Evolutionary conservation across 2,329 filamentous ascomycete species (phyloP).

Genomic region (Microdochium nivale): DNA sequence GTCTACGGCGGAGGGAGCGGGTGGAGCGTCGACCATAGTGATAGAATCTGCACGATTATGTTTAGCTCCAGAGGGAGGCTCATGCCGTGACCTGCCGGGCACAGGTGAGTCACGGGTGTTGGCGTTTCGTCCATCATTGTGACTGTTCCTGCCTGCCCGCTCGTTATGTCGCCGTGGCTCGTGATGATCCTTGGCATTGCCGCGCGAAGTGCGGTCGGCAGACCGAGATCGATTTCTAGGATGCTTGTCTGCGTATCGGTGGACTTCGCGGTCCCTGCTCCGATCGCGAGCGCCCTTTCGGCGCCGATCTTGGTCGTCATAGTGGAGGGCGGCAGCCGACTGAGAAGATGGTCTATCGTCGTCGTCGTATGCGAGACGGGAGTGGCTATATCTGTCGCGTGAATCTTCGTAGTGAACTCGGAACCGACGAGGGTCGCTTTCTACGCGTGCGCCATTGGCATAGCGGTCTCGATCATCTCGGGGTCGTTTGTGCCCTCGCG

Average conservation of each 20-base stretch:
- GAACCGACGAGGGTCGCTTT: slow-evolving; percentile 50
- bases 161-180: background rate
- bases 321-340: slow-evolving; percentile 27
- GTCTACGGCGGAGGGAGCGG: slow-evolving; percentile 21
- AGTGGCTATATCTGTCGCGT: slow-evolving; percentile 35
- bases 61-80: background rate
- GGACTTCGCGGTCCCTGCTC: slow-evolving; percentile 11
- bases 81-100: background rate
- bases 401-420: slow-evolving; percentile 55
- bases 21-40: slow-evolving; percentile 1
- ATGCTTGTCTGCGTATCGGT: slow-evolving; percentile 5
- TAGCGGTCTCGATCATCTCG: slow-evolving; percentile 52
- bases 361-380: slow-evolving; percentile 46
- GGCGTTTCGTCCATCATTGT: background rate
- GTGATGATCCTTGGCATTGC: background rate
- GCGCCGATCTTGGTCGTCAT: slow-evolving; percentile 43
- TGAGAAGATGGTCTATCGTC: slow-evolving; percentile 41
- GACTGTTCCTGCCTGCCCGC: background rate
- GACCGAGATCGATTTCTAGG: background rate
- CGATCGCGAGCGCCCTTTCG: slow-evolving; percentile 18
- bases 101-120: background rate
- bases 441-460: slow-evolving; percentile 25
- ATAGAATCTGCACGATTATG: background rate
- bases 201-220: slow-evolving; percentile 9
- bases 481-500: slow-evolving; percentile 58